phyloP scores from a whole-genome alignment of 306 rosid genomes.

The Nissolia schottii region DNA sequence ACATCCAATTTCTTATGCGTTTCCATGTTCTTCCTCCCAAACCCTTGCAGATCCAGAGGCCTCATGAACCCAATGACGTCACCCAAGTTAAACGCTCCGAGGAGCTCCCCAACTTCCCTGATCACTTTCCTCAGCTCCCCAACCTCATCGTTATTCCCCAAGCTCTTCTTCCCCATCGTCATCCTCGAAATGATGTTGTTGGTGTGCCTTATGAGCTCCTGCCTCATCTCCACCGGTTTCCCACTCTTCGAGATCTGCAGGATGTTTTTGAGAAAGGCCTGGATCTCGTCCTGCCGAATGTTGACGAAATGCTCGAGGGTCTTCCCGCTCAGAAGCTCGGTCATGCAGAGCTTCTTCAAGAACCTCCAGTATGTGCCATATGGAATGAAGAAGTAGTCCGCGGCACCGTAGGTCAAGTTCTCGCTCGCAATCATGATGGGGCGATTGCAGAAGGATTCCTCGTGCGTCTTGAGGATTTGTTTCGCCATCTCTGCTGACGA shows the following conservation, averaged over 20 bases:
- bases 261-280: not conserved
- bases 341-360: constrained; percentile 45
- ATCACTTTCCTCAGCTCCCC: constrained; percentile 15
- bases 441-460: constrained; percentile 39
- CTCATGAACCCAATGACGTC: constrained; percentile 25
- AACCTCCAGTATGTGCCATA: constrained; percentile 48
- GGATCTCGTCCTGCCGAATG: constrained; percentile 14
- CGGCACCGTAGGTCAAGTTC: constrained; percentile 43
- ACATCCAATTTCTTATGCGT: constrained; percentile 36
- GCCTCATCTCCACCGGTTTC: constrained; percentile 32
- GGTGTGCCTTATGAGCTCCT: constrained; percentile 27
- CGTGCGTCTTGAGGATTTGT: constrained; percentile 44
- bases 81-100: constrained; percentile 25
- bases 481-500: constrained; percentile 51
- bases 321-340: constrained; percentile 52
- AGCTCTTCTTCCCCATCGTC: constrained; percentile 45
- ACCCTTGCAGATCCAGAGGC: constrained; percentile 40
- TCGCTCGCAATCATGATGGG: constrained; percentile 31
- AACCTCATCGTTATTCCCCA: constrained; percentile 26
- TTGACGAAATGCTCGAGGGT: constrained; percentile 18
- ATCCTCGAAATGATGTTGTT: constrained; percentile 37
- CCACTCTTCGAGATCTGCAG: not conserved
- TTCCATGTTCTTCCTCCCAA: constrained; percentile 28
- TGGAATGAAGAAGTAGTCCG: constrained; percentile 43
- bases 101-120: constrained; percentile 24